A percentile compares a stretch with the other conserved stretches of the same genome.
These are phyloP conservation scores for Beauveria bassiana DNA, from an alignment of 2,329 filamentous ascomycete genomes.

Conservation along the genomic window DNA sequence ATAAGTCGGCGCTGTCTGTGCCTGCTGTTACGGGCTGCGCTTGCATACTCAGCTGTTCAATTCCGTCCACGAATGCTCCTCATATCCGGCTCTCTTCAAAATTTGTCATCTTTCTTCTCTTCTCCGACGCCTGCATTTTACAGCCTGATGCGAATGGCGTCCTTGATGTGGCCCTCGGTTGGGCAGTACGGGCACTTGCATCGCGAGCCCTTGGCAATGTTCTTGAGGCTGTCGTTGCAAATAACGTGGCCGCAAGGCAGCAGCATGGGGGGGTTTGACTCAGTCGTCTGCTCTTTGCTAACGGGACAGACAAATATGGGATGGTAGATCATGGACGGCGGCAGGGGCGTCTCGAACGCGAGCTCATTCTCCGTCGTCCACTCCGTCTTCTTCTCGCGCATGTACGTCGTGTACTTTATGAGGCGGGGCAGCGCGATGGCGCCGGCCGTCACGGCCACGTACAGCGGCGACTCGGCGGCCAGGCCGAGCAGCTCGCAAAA, in stretches of 20 bases:
- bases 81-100: no score
- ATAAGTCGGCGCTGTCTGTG: neutral
- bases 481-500: slow-evolving; percentile 90
- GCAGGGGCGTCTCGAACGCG: slow-evolving; percentile 63
- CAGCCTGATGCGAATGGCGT: slow-evolving; percentile 66
- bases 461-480: slow-evolving; percentile 85
- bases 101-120: no score
- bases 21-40: neutral
- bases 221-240: slow-evolving; percentile 72
- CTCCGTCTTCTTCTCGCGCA: slow-evolving; percentile 82
- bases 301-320: slow-evolving; percentile 97
- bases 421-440: slow-evolving; percentile 84
- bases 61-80: no score
- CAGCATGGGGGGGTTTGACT: slow-evolving; percentile 92
- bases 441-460: slow-evolving; percentile 85
- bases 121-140: slow-evolving; percentile 22
- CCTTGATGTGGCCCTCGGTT: slow-evolving; percentile 66
- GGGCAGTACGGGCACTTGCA: slow-evolving; percentile 99
- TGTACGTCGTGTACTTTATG: slow-evolving; percentile 80
- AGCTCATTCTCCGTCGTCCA: slow-evolving; percentile 92
- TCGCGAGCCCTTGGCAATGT: slow-evolving; percentile 66
- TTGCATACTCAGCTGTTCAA: neutral
- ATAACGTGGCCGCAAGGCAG: slow-evolving; percentile 93
- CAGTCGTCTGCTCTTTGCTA: slow-evolving; percentile 91
- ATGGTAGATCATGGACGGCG: slow-evolving; percentile 66